phyloP scores from a whole-genome alignment of 352 stramenopile species.

The Sclerospora graminicola region DNA sequence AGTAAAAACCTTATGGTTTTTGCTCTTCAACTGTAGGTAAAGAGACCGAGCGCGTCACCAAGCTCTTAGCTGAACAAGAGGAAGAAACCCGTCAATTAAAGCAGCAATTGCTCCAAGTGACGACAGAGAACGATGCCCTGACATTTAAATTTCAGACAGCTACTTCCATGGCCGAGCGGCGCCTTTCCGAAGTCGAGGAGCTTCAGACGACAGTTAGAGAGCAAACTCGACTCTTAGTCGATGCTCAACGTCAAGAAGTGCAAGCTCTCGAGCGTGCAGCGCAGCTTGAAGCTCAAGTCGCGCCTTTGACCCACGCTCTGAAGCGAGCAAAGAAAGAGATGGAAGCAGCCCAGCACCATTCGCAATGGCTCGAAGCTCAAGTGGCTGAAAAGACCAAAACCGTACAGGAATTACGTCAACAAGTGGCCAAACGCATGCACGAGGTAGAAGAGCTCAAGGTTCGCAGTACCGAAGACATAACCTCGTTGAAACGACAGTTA shows the following conservation, averaged over 20 bases:
- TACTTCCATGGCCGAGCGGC: constrained; percentile 44
- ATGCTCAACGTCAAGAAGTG: constrained; percentile 49
- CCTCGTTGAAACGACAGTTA: constrained; percentile 38
- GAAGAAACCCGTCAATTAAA: constrained; percentile 21
- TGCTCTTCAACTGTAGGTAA: constrained; percentile 20
- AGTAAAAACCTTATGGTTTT: not conserved
- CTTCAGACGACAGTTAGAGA: constrained; percentile 48
- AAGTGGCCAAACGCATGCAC: constrained; percentile 37
- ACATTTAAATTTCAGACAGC: constrained; percentile 35
- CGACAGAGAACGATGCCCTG: constrained; percentile 44
- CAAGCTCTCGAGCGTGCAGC: constrained; percentile 45
- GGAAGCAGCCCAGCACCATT: constrained; percentile 39
- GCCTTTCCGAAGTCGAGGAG: constrained; percentile 47
- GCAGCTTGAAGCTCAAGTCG: constrained; percentile 51
- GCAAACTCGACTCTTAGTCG: constrained; percentile 42
- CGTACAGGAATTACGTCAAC: constrained; percentile 48
- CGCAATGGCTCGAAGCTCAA: constrained; percentile 58
- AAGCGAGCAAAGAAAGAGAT: constrained; percentile 44
- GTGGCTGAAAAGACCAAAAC: constrained; percentile 54
- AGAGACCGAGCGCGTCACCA: constrained; percentile 18
- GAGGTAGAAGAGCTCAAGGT: constrained; percentile 53
- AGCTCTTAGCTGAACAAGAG: constrained; percentile 18
- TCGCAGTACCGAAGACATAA: constrained; percentile 34
- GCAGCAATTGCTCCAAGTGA: constrained; percentile 32
- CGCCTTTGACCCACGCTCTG: constrained; percentile 37